phyloP scores from a whole-genome alignment of 2,329 filamentous ascomycete species.

The Cercospora sp. region DNA sequence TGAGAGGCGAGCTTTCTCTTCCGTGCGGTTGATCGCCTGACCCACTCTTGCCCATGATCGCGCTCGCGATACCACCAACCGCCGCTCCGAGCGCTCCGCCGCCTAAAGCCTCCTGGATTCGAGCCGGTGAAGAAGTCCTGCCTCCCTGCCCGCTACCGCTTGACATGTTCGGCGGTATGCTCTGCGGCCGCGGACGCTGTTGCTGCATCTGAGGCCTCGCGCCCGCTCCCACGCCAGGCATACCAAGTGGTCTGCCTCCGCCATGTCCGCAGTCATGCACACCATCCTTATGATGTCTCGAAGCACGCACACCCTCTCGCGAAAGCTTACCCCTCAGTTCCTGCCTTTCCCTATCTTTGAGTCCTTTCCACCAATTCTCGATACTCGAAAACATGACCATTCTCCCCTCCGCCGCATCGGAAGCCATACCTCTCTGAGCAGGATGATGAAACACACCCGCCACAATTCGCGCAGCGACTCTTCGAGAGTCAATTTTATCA shows the following conservation, averaged over 20 bases:
- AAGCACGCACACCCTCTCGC: constrained; percentile 72
- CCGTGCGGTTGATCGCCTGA: background rate
- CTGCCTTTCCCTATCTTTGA: constrained; percentile 62
- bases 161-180: constrained; percentile 40
- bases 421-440: constrained; percentile 37
- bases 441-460: constrained; percentile 85
- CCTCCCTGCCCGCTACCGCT: constrained; percentile 33
- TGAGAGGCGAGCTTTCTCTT: constrained; percentile 2
- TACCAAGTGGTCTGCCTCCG: constrained; percentile 75
- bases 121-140: constrained; percentile 29
- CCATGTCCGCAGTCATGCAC: constrained; percentile 85
- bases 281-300: constrained; percentile 83
- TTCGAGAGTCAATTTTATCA: constrained; percentile 66
- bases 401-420: constrained; percentile 71
- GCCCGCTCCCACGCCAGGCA: constrained; percentile 62
- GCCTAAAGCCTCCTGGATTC: constrained; percentile 59
- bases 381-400: constrained; percentile 75
- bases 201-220: constrained; percentile 48
- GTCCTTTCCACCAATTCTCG: constrained; percentile 76
- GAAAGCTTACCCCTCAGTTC: constrained; percentile 74
- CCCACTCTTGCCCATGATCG: constrained; percentile 36
- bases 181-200: constrained; percentile 42
- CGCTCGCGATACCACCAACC: constrained; percentile 65
- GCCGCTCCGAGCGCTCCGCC: constrained; percentile 69
- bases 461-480: constrained; percentile 74